Evolutionary conservation across 495 filamentous ascomycete species (phyloP), one percentile per base, ranked within the genome.

Genomic region (Pyrenopolyporus hunteri): DNA sequence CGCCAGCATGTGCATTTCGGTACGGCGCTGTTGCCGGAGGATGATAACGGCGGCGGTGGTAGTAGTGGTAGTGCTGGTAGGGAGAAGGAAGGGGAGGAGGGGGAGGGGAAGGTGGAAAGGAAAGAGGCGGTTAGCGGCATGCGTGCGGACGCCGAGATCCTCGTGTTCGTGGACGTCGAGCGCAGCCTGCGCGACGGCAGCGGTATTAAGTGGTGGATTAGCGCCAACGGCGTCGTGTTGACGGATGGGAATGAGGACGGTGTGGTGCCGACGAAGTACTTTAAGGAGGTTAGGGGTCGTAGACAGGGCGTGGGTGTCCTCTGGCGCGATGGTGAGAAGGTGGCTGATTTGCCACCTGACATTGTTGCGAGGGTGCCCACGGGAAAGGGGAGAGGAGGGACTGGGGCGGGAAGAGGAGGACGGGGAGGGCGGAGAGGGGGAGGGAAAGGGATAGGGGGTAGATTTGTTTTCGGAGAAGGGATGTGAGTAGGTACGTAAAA

Each of bases 1-100:
- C 70, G 94, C 43, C 91, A 87, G 47, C 94, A 97, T 66, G 86
- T 97, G 13, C 94, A 98, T 70, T 94, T 93, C 67, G 87, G 88
- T 4, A 82, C 84, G 1, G 90, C 88, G 0, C 23, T 59, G 14
- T 69, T 90, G 23, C 86, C 88, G 0, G 65, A 73, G 35, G 72
- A 70, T 6, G 53, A 31, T 1, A 55, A 93, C 87, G 28, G 3
- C 5, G 42, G 23, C 1, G 11, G 8, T 13, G 20, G 5, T 8
- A 25, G 20, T 3, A 32, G n/a, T n/a, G n/a, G n/a, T n/a, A n/a
- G n/a, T n/a, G n/a, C n/a, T n/a, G n/a, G n/a, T n/a, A n/a, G n/a
- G n/a, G n/a, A n/a, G n/a, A n/a, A n/a, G n/a, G n/a, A n/a, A n/a
- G n/a, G n/a, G n/a, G n/a, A n/a, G n/a, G n/a, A n/a, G n/a, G n/a